phyloP scores from a whole-genome alignment of 345 rosid genomes.

The Melaleuca alternifolia region DNA sequence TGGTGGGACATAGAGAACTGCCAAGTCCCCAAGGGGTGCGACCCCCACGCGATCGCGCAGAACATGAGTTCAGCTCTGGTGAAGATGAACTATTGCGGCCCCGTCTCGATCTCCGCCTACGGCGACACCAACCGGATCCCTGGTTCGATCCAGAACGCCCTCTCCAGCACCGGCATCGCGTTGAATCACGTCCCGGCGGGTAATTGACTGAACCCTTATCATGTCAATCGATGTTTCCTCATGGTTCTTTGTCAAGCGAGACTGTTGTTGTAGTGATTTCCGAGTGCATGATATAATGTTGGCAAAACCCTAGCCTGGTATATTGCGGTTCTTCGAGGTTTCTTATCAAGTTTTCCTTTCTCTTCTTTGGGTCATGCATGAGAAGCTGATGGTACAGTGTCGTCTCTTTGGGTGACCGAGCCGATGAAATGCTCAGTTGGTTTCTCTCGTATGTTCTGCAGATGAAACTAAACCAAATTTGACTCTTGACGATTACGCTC shows the following conservation, averaged over 20 bases:
- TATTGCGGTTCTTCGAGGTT: background rate
- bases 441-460: background rate
- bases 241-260: background rate
- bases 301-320: background rate
- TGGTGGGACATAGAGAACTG: constrained; percentile 99
- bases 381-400: background rate
- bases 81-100: constrained; percentile 61
- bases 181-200: constrained; percentile 94
- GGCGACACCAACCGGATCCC: constrained; percentile 72
- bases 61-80: constrained; percentile 78
- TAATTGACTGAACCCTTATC: background rate
- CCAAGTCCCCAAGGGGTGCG: constrained; percentile 59
- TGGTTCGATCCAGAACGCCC: constrained; percentile 59
- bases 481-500: background rate
- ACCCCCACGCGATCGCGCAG: constrained; percentile 75
- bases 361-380: background rate
- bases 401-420: background rate
- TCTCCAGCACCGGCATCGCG: constrained; percentile 80
- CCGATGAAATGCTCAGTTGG: background rate
- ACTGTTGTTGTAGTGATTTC: background rate
- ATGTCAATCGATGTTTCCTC: background rate
- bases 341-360: background rate
- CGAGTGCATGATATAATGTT: background rate
- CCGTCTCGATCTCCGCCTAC: constrained; percentile 80
- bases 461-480: background rate